Percentiles rank a stretch among this genome's conserved stretches.
phyloP scores from a whole-genome alignment of 306 rosid species.

The Crataegus laevigata region DNA sequence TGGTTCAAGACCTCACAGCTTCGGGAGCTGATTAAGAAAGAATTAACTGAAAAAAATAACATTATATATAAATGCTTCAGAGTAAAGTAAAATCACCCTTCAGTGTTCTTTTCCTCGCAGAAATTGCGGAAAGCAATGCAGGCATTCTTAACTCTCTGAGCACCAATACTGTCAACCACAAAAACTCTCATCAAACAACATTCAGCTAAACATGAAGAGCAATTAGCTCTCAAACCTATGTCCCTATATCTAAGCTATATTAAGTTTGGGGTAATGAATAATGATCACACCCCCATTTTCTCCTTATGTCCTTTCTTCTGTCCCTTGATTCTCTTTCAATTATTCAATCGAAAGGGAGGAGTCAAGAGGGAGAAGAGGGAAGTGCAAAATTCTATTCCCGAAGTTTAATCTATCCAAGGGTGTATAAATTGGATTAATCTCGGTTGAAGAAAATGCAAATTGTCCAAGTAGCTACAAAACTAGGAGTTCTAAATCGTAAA shows the following conservation, averaged over 20 bases:
- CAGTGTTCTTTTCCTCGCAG: slow-evolving; percentile 78
- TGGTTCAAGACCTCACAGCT: not conserved
- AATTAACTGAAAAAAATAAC: not conserved
- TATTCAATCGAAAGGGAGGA: not conserved
- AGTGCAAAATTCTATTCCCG: not conserved
- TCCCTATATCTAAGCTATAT: not conserved
- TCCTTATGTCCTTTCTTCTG: not conserved
- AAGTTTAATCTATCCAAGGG: not conserved
- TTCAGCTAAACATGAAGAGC: not conserved
- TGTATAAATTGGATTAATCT: not conserved
- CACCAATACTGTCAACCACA: slow-evolving; percentile 66
- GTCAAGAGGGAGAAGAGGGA: not conserved
- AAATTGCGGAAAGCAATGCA: slow-evolving; percentile 75
- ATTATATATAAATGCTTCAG: not conserved
- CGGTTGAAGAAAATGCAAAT: not conserved
- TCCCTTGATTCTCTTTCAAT: too few species aligned
- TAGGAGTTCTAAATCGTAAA: not conserved
- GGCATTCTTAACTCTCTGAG: slow-evolving; percentile 76
- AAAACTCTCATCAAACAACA: slow-evolving; percentile 9
- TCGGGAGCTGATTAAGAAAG: not conserved
- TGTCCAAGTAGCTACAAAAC: not conserved
- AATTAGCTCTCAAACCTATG: not conserved
- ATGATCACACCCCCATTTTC: not conserved
- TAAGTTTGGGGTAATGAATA: not conserved
- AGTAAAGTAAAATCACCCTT: slow-evolving; percentile 57